Evolutionary conservation across 495 filamentous ascomycete species (phyloP), one percentile per base, ranked within the genome.

Genomic region (Aspergillus incahuasiensis): DNA sequence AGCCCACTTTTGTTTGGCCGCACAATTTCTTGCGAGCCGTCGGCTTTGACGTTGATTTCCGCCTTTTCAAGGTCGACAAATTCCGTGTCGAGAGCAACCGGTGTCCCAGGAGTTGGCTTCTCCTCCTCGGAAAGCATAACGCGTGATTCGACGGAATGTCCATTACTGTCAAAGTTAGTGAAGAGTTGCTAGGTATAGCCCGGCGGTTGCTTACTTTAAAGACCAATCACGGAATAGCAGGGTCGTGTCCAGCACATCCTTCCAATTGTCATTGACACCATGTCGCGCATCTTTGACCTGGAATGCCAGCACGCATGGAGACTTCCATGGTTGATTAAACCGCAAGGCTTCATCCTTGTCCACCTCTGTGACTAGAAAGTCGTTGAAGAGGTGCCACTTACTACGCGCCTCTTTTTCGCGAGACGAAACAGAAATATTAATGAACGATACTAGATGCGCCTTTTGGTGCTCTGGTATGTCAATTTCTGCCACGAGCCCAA

Each of bases 361-460:
- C 16, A 95, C 79, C n/a, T 86, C 82, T 5, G 87, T 82, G 30
- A 99, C 94, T 12, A 95, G 75, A 60, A 99, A 99, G 70, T 99
- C 94, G 52, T 99, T 99, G 71, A 99, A 96, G 5, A 99, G 67
- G 63, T 96, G 89, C 94, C 94, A 99, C 57, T 83, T 83, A 59
- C 75, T 82, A 49, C 82, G 75, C 1, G 66, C 67, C 7, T 82
- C 74, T 5, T 78, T 60, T 6, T 77, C 71, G 1, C 80, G 77
- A 11, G 75, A 74, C 9, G 91, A 90, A 21, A 92, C 82, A 0
- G 85, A 87, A 41, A 95, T 89, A 69, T 97, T 91, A 59, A 95
- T 82, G 57, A 95, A 84, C 9, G 90, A 90, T 16, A 97, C 91
- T 35, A 99, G 80, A 73, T 99, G 94, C 1, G 90, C 82, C 61